Base-by-base conservation (phyloP, 768 basidiomycete species). In the Auricularia sp. region DNA sequence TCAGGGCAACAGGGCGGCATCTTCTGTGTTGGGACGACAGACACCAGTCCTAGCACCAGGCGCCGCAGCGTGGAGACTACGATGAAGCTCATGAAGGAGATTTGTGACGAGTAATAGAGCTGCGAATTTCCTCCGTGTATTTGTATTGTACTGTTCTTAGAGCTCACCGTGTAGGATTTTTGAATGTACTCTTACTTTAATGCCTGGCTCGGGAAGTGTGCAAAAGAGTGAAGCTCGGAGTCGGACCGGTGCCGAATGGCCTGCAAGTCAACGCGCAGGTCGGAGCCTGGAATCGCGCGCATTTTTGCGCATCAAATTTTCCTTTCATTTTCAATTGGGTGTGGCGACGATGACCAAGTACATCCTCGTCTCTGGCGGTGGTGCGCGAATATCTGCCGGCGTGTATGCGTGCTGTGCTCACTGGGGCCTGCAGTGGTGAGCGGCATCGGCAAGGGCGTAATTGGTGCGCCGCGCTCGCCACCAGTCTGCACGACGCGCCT, bases 391-490 rank as follows among this genome's bases (percentile, higher is more conserved):
- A 13, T 33, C 10, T 34, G 56, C 24, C 10, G 47, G 11, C 47
- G 7, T 51, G 47, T 42, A 3, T 21, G 6, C 2, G 21, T 18
- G 47, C 18, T 18, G 47, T 6, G 47, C 47, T 51, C 39, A 51
- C 18, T 18, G 18, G 21, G 11, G 18, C 21, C 24, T 18, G 24
- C 56, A 59, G 56, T 99, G 65, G 91, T 99, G 74, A 96, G 93
- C 72, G 96, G 96, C 64, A 99, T 99, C 71, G 96, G 96, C 68
- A 99, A 99, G 85, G 96, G 96, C 70, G 94, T 98, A 67, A 98
- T 99, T 73, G 96, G 96, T 98, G 75, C 64, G 78, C 21, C 11
- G 37, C 29, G 29, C 34, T 21, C 33, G 36, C 33, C 34, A 44
- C 62, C 29, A 47, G 44, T 51, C 54, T 35, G 51, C 29, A 18